Percentiles rank a stretch among this genome's conserved stretches.
phyloP scores from a whole-genome alignment of 2,329 filamentous ascomycete species.

The Cercospora sesami region DNA sequence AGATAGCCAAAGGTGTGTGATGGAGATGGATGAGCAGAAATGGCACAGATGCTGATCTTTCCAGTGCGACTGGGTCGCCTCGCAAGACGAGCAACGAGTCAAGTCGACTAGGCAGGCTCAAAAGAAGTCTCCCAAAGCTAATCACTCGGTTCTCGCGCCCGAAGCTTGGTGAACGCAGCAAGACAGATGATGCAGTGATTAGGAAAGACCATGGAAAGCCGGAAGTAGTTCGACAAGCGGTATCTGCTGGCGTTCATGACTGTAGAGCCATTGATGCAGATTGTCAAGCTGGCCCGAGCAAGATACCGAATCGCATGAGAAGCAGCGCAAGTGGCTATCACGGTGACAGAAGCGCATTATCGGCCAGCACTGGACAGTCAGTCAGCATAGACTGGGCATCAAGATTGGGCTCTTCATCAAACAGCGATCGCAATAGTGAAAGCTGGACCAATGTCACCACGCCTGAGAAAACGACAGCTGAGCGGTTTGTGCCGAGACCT shows the following conservation, averaged over 20 bases:
- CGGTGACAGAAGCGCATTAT: not conserved
- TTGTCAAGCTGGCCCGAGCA: conserved; percentile 1
- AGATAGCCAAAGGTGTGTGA: not conserved
- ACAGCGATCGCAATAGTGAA: conserved; percentile 3
- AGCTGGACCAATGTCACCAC: conserved; percentile 6
- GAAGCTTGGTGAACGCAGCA: conserved; percentile 5
- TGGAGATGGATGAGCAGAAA: not conserved
- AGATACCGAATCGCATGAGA: not conserved
- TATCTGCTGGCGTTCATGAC: not conserved
- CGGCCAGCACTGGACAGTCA: conserved; percentile 2
- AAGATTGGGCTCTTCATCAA: not conserved
- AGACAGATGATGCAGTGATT: conserved; percentile 1
- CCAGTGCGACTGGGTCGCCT: not conserved
- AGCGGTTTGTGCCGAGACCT: not conserved
- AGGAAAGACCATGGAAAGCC: not conserved
- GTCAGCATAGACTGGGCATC: conserved; percentile 5
- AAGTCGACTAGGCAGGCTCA: not conserved
- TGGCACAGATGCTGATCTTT: not conserved
- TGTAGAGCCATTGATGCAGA: not conserved
- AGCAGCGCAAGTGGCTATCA: conserved; percentile 1
- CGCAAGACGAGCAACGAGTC: not conserved
- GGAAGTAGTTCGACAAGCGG: not conserved
- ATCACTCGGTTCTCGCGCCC: not conserved
- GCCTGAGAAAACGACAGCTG: conserved; percentile 1
- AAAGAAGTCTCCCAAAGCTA: conserved; percentile 5